Evolutionary conservation across 2,329 filamentous ascomycete genomes (phyloP).

Genomic region (Diplodia seriata): DNA sequence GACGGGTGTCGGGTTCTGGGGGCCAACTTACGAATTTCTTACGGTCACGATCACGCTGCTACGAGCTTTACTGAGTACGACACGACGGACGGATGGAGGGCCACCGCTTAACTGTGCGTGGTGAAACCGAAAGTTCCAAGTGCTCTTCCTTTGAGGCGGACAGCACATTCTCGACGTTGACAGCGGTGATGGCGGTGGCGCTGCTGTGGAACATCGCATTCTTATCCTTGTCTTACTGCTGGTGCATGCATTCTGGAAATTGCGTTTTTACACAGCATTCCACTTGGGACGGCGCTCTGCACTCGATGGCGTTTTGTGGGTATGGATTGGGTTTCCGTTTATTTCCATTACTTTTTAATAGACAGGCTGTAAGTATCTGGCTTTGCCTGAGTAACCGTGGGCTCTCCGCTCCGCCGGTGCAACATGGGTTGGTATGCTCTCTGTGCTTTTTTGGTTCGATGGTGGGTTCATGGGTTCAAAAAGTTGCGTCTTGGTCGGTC

Average conservation of each 20-base stretch:
- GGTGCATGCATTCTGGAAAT: constrained; percentile 30
- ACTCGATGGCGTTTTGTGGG: constrained; percentile 29
- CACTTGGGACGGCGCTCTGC: constrained; percentile 29
- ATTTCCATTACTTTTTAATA: constrained; percentile 30
- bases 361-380: constrained; percentile 30
- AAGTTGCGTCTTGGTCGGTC: constrained; percentile 31
- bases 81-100: constrained; percentile 42
- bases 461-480: constrained; percentile 21
- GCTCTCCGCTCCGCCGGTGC: constrained; percentile 18
- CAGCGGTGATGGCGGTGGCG: constrained; percentile 18
- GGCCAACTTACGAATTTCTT: constrained; percentile 45
- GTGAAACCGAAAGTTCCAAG: constrained; percentile 6
- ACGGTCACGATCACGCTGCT: constrained; percentile 45
- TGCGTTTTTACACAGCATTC: constrained; percentile 30
- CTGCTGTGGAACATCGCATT: constrained; percentile 27
- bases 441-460: constrained; percentile 13
- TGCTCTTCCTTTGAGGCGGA: constrained; percentile 18
- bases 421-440: constrained; percentile 23
- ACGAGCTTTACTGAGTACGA: constrained; percentile 44
- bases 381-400: constrained; percentile 24
- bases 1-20: constrained; percentile 11
- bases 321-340: constrained; percentile 8
- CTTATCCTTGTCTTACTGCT: constrained; percentile 23
- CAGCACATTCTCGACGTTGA: constrained; percentile 11
- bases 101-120: constrained; percentile 26